These are phyloP conservation scores for Zea luxurians DNA, from an alignment of 176 grass and related monocot genomes.

Conservation along the genomic window DNA sequence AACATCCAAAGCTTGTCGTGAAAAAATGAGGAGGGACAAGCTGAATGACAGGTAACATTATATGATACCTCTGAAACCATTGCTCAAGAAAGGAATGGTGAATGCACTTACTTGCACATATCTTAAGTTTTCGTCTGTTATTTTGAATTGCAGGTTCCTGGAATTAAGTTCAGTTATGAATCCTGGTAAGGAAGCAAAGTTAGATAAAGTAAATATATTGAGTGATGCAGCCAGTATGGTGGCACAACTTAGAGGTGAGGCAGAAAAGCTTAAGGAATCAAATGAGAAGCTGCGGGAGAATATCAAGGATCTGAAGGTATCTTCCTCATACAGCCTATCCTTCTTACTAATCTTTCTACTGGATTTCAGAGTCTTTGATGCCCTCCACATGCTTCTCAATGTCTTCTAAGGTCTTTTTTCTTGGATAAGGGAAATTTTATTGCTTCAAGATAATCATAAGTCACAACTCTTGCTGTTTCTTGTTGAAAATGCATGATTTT, in stretches of 20 bases:
- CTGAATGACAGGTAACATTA: conserved; percentile 64
- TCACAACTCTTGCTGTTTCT: too few species aligned
- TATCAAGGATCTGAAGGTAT: conserved; percentile 76
- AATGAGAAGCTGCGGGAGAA: conserved; percentile 53
- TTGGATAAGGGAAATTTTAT: too few species aligned
- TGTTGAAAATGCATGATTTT: not conserved
- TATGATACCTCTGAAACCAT: not conserved
- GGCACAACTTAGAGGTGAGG: conserved; percentile 52
- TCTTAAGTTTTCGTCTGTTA: conserved; percentile 10
- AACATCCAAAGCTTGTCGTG: conserved; percentile 74
- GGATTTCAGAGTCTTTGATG: conserved; percentile 2
- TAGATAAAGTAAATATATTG: conserved; percentile 68
- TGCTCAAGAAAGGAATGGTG: not conserved
- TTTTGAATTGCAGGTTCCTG: conserved; percentile 54
- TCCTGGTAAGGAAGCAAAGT: conserved; percentile 57
- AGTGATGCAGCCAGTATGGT: conserved; percentile 52
- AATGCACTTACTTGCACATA: not conserved
- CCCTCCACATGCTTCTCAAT: not conserved
- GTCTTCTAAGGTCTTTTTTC: not conserved
- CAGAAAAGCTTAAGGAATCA: conserved; percentile 64
- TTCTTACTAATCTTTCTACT: not conserved
- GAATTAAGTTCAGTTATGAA: conserved; percentile 66
- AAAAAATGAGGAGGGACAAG: conserved; percentile 73
- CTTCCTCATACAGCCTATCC: not conserved
- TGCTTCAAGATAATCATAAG: too few species aligned